phyloP scores from a whole-genome alignment of 139 green algal species.

The Deuterostichococcus epilithicus region DNA sequence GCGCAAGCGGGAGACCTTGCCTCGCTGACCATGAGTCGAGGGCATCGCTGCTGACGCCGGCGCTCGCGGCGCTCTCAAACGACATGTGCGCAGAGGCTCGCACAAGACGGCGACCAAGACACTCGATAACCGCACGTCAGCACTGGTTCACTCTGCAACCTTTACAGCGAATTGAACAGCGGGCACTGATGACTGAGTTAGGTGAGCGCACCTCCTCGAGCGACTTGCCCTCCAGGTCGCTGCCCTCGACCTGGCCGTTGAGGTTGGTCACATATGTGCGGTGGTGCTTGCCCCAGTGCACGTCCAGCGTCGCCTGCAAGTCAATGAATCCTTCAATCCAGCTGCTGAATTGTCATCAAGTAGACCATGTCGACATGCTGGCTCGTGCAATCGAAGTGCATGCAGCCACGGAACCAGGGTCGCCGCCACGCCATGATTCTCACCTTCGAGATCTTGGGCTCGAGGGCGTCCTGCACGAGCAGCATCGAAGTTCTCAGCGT shows the following conservation, averaged over 20 bases:
- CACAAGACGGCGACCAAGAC: neutral
- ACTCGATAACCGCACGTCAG: slow-evolving; percentile 14
- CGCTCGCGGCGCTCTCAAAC: neutral
- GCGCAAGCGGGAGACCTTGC: neutral
- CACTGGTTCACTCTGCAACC: too few relatives aligned
- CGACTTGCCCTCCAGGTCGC: slow-evolving; percentile 69
- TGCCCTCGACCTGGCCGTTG: slow-evolving; percentile 92
- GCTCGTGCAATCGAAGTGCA: too few relatives aligned
- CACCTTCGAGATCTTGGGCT: slow-evolving; percentile 38
- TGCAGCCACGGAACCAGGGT: too few relatives aligned
- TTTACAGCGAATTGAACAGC: too few relatives aligned
- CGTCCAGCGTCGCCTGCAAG: slow-evolving; percentile 64
- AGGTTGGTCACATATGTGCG: slow-evolving; percentile 85
- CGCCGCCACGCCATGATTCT: neutral
- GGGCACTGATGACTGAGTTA: neutral
- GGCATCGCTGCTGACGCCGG: too few relatives aligned
- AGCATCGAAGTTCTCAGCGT: neutral
- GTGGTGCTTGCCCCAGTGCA: slow-evolving; percentile 95
- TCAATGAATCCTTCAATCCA: too few relatives aligned
- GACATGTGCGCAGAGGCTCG: neutral
- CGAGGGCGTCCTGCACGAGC: slow-evolving; percentile 34
- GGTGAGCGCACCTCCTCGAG: slow-evolving; percentile 72
- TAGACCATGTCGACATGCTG: too few relatives aligned
- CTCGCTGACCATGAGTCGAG: neutral
- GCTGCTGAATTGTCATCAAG: too few relatives aligned